Evolutionary conservation across 257 asterid genomes (phyloP), one percentile per base, ranked within the genome.

Genomic region (Salvia miltiorrhiza): DNA sequence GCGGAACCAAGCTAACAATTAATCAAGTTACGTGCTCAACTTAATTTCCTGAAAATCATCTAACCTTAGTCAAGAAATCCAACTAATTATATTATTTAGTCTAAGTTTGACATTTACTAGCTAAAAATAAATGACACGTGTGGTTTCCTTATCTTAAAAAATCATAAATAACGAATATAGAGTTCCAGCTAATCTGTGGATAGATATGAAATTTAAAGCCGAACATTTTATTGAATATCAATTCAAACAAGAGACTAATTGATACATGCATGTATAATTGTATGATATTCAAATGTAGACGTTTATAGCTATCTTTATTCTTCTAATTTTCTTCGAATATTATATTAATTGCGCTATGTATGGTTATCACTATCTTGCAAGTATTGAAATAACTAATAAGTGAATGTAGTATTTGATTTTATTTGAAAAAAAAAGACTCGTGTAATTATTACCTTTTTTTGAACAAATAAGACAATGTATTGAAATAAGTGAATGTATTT

Each of bases 51-150:
- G 1, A 41, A 58, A 55, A 32, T 24, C 64, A 30, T 17, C 58
- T n/a, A 17, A 61, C 8, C 30, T 26, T 16, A n/a, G 57, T 64
- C 50, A 65, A 65, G 35, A 37, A 49, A 56, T 63, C 69, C 81
- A 69, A 43, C 77, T 48, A 54, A 50, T 61, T 57, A n/a, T 32
- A 53, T 17, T 28, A 49, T 49, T 12, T 48, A 16, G 47, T 19
- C 35, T 17, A 49, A 49, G 56, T 32, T 32, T 20, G 67, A 47
- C 44, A 37, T 32, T 12, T 41, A 39, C 7, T 3, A 52, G 32
- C 2, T 17, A 26, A n/a, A 16, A 69, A 41, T 69, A 45, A 45
- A 32, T 45, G 28, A 21, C 40, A 58, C 50, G 62, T n/a, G 61
- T 1, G 52, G 23, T 28, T 40, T 54, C 9, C 43, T 33, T 32